phyloP scores from a whole-genome alignment of 208 protist genomes.

The Porcisia hertigi region DNA sequence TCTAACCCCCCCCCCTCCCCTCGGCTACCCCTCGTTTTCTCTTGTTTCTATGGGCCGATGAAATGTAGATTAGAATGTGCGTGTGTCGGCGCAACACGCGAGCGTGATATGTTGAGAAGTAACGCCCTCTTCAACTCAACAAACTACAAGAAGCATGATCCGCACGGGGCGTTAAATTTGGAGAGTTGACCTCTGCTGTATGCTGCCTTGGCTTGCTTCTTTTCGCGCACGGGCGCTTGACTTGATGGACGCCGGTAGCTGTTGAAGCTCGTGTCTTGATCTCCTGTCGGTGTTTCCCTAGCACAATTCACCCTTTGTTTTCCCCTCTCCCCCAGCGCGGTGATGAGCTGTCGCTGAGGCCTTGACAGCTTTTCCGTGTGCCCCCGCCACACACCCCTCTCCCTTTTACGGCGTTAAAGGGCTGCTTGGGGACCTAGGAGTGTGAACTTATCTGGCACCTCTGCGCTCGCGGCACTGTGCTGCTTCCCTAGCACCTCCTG shows the following conservation, averaged over 20 bases:
- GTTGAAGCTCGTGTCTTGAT: neutral
- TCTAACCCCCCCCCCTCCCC: neutral
- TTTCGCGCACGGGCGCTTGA: too few species aligned
- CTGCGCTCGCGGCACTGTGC: neutral
- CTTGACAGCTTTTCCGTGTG: neutral
- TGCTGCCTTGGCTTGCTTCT: neutral
- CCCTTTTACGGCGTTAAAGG: too few species aligned
- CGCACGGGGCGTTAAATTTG: too few species aligned
- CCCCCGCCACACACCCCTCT: neutral
- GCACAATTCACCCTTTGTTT: neutral
- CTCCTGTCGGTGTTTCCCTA: neutral
- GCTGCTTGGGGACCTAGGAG: neutral
- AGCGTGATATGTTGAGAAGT: neutral
- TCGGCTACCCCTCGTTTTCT: neutral
- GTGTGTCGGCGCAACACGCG: neutral
- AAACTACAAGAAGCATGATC: neutral
- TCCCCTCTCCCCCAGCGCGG: neutral
- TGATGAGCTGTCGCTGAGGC: neutral
- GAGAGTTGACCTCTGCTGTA: neutral
- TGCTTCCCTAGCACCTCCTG: neutral
- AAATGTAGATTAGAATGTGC: constrained; percentile 5
- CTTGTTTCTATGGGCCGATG: neutral
- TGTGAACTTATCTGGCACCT: neutral
- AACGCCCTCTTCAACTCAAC: neutral
- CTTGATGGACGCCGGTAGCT: neutral